phyloP scores from a whole-genome alignment of 2,329 filamentous ascomycete species.

The Sphaerostilbella broomeana region DNA sequence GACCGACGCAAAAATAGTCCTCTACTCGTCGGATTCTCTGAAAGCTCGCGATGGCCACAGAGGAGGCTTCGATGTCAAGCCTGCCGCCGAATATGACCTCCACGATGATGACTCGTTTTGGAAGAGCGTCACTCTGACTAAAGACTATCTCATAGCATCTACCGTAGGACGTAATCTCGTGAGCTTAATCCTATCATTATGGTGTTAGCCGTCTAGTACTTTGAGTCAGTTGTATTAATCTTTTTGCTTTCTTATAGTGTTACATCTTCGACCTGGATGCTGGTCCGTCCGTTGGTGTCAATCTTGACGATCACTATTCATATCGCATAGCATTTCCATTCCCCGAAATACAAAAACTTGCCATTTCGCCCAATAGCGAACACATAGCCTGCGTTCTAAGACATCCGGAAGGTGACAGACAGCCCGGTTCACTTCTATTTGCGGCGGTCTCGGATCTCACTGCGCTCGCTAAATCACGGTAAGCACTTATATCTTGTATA shows the following conservation, averaged over 20 bases:
- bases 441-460: background rate
- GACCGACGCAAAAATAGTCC: slow-evolving; percentile 22
- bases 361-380: slow-evolving; percentile 17
- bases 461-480: background rate
- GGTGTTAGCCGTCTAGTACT: background rate
- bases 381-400: slow-evolving; percentile 19
- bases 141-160: slow-evolving; percentile 19
- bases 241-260: slow-evolving; percentile 13
- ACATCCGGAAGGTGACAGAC: slow-evolving; percentile 1
- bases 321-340: slow-evolving; percentile 14
- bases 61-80: slow-evolving; percentile 1
- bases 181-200: slow-evolving; percentile 3
- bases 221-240: background rate
- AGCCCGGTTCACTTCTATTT: background rate
- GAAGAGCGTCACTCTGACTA: slow-evolving; percentile 17
- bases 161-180: slow-evolving; percentile 17
- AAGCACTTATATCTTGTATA: background rate
- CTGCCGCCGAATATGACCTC: slow-evolving; percentile 12
- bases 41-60: background rate
- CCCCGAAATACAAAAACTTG: slow-evolving; percentile 15
- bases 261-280: slow-evolving; percentile 20
- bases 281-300: slow-evolving; percentile 15
- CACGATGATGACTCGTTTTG: slow-evolving; percentile 16
- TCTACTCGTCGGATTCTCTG: slow-evolving; percentile 22
- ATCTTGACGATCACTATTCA: slow-evolving; percentile 6